A percentile compares a stretch with the other conserved stretches of the same genome.
Evolutionary conservation across 257 asterid species (phyloP).

Genomic region (Przewalskia tangutica): DNA sequence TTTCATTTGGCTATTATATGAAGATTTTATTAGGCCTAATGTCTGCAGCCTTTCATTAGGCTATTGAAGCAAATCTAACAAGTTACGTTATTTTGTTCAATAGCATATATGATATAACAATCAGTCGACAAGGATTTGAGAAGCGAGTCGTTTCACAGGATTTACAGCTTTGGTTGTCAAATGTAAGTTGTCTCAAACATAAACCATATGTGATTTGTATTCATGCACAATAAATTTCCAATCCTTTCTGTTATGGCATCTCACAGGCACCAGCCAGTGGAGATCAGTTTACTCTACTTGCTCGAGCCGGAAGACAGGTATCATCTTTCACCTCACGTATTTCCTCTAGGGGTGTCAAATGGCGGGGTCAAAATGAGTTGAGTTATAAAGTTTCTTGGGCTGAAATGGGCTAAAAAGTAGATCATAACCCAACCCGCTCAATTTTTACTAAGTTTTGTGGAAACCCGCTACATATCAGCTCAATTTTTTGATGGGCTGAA

Average conservation of each 20-base stretch:
- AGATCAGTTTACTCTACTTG: slow-evolving; percentile 73
- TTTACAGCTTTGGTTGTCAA: slow-evolving; percentile 96
- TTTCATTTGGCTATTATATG: not conserved
- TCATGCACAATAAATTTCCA: not conserved
- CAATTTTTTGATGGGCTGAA: no score
- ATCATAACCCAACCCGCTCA: no score
- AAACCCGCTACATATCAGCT: slow-evolving; percentile 31
- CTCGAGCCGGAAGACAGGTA: slow-evolving; percentile 99
- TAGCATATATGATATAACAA: slow-evolving; percentile 56
- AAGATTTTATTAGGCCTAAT: not conserved
- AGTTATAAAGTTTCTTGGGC: no score
- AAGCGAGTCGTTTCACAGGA: slow-evolving; percentile 92
- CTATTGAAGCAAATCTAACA: not conserved
- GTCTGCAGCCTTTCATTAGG: no score
- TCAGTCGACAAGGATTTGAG: slow-evolving; percentile 88
- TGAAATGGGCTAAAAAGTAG: no score
- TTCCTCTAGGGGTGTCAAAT: no score
- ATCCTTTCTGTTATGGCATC: not conserved
- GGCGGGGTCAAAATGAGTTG: no score
- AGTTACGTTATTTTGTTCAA: not conserved
- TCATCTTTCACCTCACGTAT: not conserved
- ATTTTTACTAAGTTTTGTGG: not conserved
- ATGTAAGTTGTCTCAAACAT: slow-evolving; percentile 36
- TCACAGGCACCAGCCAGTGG: slow-evolving; percentile 69
- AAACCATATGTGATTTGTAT: not conserved